phyloP scores from a whole-genome alignment of 495 filamentous ascomycete species.

The Neurospora sp. region DNA sequence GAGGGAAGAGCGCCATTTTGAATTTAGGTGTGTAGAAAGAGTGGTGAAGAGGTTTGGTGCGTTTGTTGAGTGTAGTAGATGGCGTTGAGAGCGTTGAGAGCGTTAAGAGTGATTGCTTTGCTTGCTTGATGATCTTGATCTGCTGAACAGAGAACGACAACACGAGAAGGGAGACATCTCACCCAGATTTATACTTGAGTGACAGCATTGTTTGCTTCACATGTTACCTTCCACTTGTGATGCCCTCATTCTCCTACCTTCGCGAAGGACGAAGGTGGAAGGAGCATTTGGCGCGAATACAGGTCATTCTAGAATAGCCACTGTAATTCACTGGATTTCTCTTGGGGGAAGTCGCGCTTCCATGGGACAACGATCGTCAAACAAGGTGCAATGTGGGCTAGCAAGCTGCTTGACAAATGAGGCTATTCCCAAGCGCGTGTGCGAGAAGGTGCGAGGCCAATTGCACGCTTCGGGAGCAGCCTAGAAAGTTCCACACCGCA shows the following conservation, averaged over 20 bases:
- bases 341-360: background rate
- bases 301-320: background rate
- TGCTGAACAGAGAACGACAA: background rate
- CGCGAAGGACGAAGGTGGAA: background rate
- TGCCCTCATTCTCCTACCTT: background rate
- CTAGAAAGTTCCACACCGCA: background rate
- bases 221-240: background rate
- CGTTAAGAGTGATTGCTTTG: slow-evolving; percentile 1
- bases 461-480: background rate
- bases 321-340: background rate
- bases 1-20: slow-evolving; percentile 61
- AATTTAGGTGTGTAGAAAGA: background rate
- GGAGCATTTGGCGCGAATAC: background rate
- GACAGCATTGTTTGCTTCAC: background rate
- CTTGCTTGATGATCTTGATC: slow-evolving; percentile 11
- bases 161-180: background rate
- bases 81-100: slow-evolving; percentile 10
- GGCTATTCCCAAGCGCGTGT: background rate
- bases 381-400: background rate
- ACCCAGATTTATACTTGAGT: background rate
- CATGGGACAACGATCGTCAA: background rate
- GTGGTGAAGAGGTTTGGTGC: background rate
- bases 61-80: slow-evolving; percentile 3
- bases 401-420: background rate
- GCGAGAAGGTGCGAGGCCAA: background rate